Conservation (phyloP, 345 rosid species). For the Linum lewisii region DNA sequence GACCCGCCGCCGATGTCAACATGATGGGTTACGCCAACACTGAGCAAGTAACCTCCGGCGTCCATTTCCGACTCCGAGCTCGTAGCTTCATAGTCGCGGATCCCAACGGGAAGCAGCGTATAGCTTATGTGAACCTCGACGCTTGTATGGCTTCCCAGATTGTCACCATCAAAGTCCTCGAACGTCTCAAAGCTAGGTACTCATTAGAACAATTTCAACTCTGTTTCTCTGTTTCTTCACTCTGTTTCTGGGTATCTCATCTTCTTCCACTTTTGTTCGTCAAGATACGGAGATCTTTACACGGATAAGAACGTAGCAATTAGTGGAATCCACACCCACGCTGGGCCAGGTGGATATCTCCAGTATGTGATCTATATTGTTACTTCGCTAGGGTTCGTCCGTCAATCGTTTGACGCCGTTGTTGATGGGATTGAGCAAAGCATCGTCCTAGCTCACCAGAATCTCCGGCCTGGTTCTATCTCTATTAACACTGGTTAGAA, state of each 20-base stretch:
- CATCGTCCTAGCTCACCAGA: slow-evolving; percentile 82
- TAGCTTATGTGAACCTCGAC: slow-evolving; percentile 84
- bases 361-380: slow-evolving; percentile 80
- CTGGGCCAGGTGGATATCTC: slow-evolving; percentile 97
- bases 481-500: slow-evolving; percentile 58
- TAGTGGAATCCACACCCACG: slow-evolving; percentile 93
- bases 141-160: slow-evolving; percentile 98
- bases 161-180: slow-evolving; percentile 75
- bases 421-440: slow-evolving; percentile 93
- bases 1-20: slow-evolving; percentile 96
- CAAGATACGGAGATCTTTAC: slow-evolving; percentile 76
- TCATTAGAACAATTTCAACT: not conserved
- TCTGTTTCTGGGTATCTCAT: not conserved
- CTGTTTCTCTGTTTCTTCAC: not conserved
- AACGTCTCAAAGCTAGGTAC: slow-evolving; percentile 83
- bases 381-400: slow-evolving; percentile 92
- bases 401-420: slow-evolving; percentile 83
- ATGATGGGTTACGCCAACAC: slow-evolving; percentile 96
- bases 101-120: slow-evolving; percentile 59
- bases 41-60: slow-evolving; percentile 71
- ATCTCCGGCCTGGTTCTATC: slow-evolving; percentile 78
- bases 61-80: slow-evolving; percentile 89
- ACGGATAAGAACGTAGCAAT: slow-evolving; percentile 82
- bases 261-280: slow-evolving; percentile 13
- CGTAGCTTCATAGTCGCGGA: slow-evolving; percentile 76